Evolutionary conservation across 2,329 filamentous ascomycete genomes (phyloP), one percentile per base, ranked within the genome.

Genomic region (Diaporthe eres): DNA sequence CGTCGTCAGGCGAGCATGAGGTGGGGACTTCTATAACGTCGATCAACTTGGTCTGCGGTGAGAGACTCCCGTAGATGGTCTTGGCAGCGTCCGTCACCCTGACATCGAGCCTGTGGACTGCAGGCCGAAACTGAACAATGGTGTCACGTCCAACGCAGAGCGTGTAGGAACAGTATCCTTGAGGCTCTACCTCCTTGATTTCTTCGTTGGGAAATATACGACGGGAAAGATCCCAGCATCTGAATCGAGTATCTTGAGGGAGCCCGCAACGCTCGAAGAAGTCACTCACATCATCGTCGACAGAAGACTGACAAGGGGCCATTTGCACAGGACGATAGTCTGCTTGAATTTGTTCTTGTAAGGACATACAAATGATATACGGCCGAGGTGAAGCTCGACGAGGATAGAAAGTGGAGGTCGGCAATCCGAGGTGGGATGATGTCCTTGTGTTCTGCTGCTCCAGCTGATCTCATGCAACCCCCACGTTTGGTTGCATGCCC

Each of bases 81-180:
- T 82, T 81, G 4, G 87, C 88, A 44, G 83, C 80, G 2, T 75
- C 74, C 17, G 84, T 82, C 19, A 87, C 80, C 0, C 72, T 72
- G 25, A 85, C 79, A 73, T 90, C 83, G 12, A 90, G 81, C 49
- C 78, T 81, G 78, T 89, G 86, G 4, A 79, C 81, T 1, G 77
- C 61, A 9, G 88, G 87, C 3, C 89, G 85, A 76, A 90, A 89
- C 79, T 90, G 89, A 6, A 90, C 77, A 63, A 88, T 80, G 17
- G 76, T 79, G n/a, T 83, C 79, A 6, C 81, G 76, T 13, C 84
- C 84, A 22, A 87, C 81, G 34, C 83, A 80, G 9, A 90, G 76
- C 0, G 88, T 90, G 78, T 89, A 86, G 2, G 88, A 90, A 77
- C 88, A 90, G 77, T 87, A 89, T 25, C 88, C 88, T 77, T 90